Evolutionary conservation across 345 rosid genomes (phyloP).

Genomic region (Moricandia arvensis): DNA sequence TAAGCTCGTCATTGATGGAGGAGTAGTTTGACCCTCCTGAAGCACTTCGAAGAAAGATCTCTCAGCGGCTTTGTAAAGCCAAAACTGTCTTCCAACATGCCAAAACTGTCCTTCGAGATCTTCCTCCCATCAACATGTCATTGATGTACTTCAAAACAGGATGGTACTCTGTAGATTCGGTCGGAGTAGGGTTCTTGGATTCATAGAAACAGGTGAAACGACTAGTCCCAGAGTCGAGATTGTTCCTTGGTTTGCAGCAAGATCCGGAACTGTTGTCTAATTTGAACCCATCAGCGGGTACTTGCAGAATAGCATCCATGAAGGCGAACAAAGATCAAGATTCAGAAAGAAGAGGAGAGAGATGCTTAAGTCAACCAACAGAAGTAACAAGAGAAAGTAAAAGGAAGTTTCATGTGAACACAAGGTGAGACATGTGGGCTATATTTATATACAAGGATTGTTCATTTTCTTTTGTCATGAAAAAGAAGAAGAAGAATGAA

Average conservation of each 20-base stretch:
- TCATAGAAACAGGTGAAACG: slow-evolving; percentile 17
- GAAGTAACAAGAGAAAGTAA: slow-evolving; percentile 2
- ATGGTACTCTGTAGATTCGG: slow-evolving; percentile 17
- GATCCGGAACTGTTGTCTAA: slow-evolving; percentile 26
- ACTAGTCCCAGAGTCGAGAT: slow-evolving; percentile 8
- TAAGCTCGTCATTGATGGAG: slow-evolving; percentile 22
- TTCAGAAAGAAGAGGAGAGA: neutral
- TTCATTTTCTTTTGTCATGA: neutral
- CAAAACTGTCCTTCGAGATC: slow-evolving; percentile 44
- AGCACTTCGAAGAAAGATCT: slow-evolving; percentile 59
- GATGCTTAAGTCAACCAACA: slow-evolving; percentile 8
- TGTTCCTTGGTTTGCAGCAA: slow-evolving; percentile 31
- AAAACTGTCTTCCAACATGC: slow-evolving; percentile 72
- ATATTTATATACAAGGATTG: neutral
- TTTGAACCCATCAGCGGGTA: slow-evolving; percentile 19
- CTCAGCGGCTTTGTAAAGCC: slow-evolving; percentile 88
- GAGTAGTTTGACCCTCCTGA: slow-evolving; percentile 51
- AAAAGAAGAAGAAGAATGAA: neutral
- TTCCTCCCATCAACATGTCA: slow-evolving; percentile 51
- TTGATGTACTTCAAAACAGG: slow-evolving; percentile 60
- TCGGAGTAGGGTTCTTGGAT: neutral
- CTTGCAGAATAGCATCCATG: slow-evolving; percentile 36
- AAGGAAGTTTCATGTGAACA: slow-evolving; percentile 29
- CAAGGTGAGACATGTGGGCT: neutral
- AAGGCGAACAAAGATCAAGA: neutral